phyloP scores from a whole-genome alignment of 352 stramenopile species.

The Phytophthora sp. region DNA sequence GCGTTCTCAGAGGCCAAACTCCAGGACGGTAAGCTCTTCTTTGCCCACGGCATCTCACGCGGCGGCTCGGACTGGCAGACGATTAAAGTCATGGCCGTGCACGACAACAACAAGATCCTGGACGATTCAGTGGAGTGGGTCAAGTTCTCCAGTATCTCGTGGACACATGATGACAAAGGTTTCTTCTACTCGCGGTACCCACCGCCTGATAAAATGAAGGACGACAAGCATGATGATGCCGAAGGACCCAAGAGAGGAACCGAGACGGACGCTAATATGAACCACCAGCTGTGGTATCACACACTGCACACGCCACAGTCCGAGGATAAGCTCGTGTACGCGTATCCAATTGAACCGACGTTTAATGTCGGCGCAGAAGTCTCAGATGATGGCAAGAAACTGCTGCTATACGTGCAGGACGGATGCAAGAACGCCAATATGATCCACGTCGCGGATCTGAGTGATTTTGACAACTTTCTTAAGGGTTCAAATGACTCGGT shows the following conservation, averaged over 20 bases:
- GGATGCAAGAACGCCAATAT: slow-evolving; percentile 92
- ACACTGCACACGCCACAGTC: slow-evolving; percentile 67
- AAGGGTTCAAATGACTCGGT: slow-evolving; percentile 35
- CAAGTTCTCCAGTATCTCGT: slow-evolving; percentile 87
- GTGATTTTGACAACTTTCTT: slow-evolving; percentile 57
- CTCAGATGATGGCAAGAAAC: slow-evolving; percentile 78
- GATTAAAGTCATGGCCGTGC: slow-evolving; percentile 84
- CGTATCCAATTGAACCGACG: slow-evolving; percentile 75
- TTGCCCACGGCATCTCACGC: slow-evolving; percentile 83
- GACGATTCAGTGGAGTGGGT: slow-evolving; percentile 87
- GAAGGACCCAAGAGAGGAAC: slow-evolving; percentile 69
- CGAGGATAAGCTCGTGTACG: slow-evolving; percentile 80
- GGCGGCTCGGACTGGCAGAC: slow-evolving; percentile 89
- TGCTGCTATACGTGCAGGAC: slow-evolving; percentile 81
- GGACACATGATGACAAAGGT: slow-evolving; percentile 82
- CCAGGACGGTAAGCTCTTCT: slow-evolving; percentile 73
- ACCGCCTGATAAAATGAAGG: slow-evolving; percentile 62
- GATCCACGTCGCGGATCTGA: slow-evolving; percentile 76
- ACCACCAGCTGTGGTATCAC: slow-evolving; percentile 88
- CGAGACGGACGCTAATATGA: slow-evolving; percentile 78
- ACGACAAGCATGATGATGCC: slow-evolving; percentile 46
- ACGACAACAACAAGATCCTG: slow-evolving; percentile 70
- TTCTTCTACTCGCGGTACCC: slow-evolving; percentile 90
- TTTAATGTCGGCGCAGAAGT: slow-evolving; percentile 73
- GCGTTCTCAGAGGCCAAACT: slow-evolving; percentile 79